phyloP scores from a whole-genome alignment of 495 filamentous ascomycete species.

The Opeltia flavorubescens region DNA sequence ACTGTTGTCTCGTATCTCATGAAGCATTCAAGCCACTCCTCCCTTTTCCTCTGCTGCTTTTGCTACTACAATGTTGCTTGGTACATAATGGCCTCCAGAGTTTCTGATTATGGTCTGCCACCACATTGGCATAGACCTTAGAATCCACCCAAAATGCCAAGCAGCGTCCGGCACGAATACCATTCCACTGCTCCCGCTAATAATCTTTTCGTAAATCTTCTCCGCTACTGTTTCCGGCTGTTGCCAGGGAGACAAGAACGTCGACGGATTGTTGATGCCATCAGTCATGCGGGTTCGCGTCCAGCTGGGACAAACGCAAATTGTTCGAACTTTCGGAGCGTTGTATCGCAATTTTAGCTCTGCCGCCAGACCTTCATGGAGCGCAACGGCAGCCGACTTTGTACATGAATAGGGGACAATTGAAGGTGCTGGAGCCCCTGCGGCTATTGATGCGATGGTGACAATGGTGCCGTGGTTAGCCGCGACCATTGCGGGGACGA shows the following conservation, averaged over 20 bases:
- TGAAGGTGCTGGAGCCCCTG: constrained; percentile 43
- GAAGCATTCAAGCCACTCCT: no score
- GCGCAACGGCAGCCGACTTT: constrained; percentile 52
- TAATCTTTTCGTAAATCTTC: constrained; percentile 43
- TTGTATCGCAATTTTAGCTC: constrained; percentile 47
- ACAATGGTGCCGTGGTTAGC: constrained; percentile 61
- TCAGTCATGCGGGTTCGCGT: constrained; percentile 46
- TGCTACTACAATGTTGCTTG: neutral
- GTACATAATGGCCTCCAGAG: neutral
- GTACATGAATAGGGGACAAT: constrained; percentile 55
- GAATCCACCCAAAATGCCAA: constrained; percentile 19
- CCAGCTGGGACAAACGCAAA: constrained; percentile 51
- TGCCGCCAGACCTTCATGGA: constrained; percentile 55
- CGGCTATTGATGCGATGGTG: constrained; percentile 52
- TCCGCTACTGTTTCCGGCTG: constrained; percentile 52
- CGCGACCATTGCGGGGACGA: constrained; percentile 50
- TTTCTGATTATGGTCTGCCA: constrained; percentile 19
- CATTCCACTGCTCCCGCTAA: constrained; percentile 41
- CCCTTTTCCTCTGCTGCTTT: neutral
- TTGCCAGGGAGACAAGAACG: constrained; percentile 40
- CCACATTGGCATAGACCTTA: constrained; percentile 30
- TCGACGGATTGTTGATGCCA: constrained; percentile 39
- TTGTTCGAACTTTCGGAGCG: constrained; percentile 49
- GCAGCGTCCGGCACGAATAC: constrained; percentile 35
- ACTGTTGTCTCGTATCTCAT: no score